Conservation (phyloP, 164 flowering plant genomes). For the Santalum album region DNA sequence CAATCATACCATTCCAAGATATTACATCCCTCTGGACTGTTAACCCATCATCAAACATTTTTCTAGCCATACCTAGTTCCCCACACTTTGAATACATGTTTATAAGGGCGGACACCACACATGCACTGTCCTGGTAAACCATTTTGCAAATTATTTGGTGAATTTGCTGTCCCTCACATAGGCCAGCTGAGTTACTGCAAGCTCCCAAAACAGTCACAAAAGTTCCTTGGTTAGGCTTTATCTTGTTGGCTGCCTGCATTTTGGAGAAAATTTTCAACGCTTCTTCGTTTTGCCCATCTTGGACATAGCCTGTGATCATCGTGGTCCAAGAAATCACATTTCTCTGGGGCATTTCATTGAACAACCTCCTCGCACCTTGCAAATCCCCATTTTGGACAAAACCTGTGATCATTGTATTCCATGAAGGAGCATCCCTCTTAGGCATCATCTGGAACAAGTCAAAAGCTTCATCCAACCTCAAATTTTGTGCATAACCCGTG, state of each 20-base stretch:
- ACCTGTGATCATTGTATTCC: constrained; percentile 2
- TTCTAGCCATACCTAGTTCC: not conserved
- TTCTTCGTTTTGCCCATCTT: constrained; percentile 1
- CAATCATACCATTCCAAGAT: constrained; percentile 2
- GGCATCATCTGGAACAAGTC: not conserved
- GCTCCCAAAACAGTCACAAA: not conserved
- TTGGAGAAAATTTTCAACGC: not conserved
- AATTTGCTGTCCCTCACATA: not conserved
- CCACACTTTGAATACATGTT: constrained; percentile 5
- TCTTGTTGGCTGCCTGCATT: not conserved
- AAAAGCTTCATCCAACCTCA: not conserved
- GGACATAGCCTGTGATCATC: constrained; percentile 2
- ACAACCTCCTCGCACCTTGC: not conserved
- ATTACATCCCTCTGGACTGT: not conserved
- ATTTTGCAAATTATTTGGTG: constrained; percentile 2
- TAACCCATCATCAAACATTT: not conserved
- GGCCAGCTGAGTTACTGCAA: not conserved
- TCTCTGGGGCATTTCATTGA: constrained; percentile 1
- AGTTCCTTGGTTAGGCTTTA: constrained; percentile 5
- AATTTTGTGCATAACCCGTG: constrained; percentile 1
- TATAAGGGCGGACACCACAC: constrained; percentile 1
- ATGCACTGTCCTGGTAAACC: not conserved
- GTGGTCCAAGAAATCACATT: constrained; percentile 5
- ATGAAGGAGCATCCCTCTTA: not conserved
- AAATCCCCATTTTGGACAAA: constrained; percentile 3